Base-by-base conservation (phyloP, 306 rosid genomes). In the Vigna trinervia region DNA sequence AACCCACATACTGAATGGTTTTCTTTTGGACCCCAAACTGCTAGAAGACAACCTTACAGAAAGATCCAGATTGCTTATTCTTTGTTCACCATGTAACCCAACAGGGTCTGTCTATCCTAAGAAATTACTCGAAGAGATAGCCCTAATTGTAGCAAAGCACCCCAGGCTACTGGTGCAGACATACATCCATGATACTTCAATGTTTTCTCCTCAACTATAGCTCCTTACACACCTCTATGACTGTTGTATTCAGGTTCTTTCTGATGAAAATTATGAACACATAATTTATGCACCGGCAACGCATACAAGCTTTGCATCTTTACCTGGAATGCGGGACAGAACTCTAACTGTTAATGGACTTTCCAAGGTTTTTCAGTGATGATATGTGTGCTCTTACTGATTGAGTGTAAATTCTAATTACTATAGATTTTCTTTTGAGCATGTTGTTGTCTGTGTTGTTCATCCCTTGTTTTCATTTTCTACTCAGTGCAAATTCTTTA, bases 261-360 rank as follows among this genome's bases (percentile, higher is more conserved):
- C 89, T 39, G 97, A 91, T 80, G 98, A 94, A 87, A 90, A 84
- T 69, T 94, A 91, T 8, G 98, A 94, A 72, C 97, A 88, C 87
- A 94, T 94, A 77, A 90, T 91, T 39, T 94, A 90, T 73, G 83
- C 90, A 20, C 98, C 98, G 0, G 91, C 98, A 79, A 87, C 87
- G 52, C 97, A 94, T 83, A 91, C 91, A 26, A 94, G 96, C 85
- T 91, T 91, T 47, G 97, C 98, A 34, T 88, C 98, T 78, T 86
- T 94, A 83, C 91, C 97, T 0, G 94, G 96, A 87, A 91, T 93
- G 98, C 87, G 90, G 96, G 92, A 91, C 76, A 91, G 92, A 71
- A 91, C 94, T 28, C 86, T 91, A 73, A 93, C 96, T 12, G 92
- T 94, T 59, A 90, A 91, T 78, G 98, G 97, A 20, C 91, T 94